These are phyloP conservation scores for Fraxinus floribunda DNA, from an alignment of 305 asterid genomes.

Conservation along the genomic window DNA sequence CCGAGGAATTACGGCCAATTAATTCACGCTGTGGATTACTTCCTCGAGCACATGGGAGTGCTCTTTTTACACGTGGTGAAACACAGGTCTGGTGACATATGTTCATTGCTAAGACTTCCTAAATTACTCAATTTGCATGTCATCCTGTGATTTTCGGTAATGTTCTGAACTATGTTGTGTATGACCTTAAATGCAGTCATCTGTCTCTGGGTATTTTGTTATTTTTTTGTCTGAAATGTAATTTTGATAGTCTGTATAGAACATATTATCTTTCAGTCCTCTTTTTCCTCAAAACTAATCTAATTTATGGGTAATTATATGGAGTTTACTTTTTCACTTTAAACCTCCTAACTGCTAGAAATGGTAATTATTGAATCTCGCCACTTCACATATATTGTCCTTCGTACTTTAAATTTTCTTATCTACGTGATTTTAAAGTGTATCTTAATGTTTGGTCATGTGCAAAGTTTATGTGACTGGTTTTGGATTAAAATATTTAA, in stretches of 20 bases:
- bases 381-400: not conserved
- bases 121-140: not conserved
- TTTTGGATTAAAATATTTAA: not conserved
- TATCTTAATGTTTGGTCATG: not conserved
- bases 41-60: conserved; percentile 99
- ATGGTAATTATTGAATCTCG: not conserved
- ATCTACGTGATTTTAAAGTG: not conserved
- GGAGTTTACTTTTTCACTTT: not conserved
- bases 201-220: not conserved
- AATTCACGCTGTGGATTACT: conserved; percentile 83
- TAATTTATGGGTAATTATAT: not conserved
- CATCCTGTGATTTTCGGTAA: not conserved
- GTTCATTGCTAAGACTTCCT: conserved; percentile 17
- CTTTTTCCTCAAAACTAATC: not conserved
- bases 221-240: not conserved
- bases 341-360: not conserved
- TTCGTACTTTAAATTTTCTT: not conserved
- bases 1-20: conserved; percentile 71
- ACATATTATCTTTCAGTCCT: not conserved
- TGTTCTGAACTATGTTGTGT: not conserved
- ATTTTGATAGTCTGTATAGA: not conserved
- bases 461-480: not conserved
- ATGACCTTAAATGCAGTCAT: conserved; percentile 1
- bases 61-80: conserved; percentile 97
- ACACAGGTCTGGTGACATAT: conserved; percentile 65